These are phyloP conservation scores for Xylaria intraflava DNA, from an alignment of 495 filamentous ascomycete genomes.

Conservation along the genomic window DNA sequence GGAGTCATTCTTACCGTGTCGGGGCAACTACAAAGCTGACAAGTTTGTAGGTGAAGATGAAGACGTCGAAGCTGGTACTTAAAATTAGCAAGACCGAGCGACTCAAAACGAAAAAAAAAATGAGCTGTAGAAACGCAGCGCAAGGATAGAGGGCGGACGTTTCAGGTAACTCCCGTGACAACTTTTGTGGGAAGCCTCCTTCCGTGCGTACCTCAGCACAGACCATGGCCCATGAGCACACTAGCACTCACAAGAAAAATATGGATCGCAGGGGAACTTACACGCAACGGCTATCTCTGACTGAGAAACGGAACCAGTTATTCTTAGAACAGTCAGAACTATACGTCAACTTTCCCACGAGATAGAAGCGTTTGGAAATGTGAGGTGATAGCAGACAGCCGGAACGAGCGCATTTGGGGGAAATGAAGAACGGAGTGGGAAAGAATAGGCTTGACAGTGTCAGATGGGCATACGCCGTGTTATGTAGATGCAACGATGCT, in stretches of 20 bases:
- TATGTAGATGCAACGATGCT: not conserved
- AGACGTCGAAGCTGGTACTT: not conserved
- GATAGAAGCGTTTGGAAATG: no score
- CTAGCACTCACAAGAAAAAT: no score
- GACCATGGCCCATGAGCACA: not conserved
- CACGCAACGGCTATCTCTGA: not conserved
- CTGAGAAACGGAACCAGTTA: not conserved
- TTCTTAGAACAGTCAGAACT: no score
- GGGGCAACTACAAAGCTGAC: not conserved
- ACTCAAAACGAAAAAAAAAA: conserved; percentile 14
- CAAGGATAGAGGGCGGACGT: no score
- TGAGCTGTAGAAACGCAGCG: conserved; percentile 1
- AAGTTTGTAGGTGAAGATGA: not conserved
- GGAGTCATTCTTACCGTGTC: not conserved
- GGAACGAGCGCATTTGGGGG: no score
- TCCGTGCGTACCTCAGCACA: not conserved
- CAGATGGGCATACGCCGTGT: not conserved
- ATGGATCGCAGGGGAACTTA: no score
- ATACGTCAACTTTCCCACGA: no score
- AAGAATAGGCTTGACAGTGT: no score
- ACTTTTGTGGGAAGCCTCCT: no score
- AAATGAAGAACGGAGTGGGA: no score
- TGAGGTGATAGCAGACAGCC: no score
- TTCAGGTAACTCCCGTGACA: no score
- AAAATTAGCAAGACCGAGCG: not conserved